Base-by-base conservation (phyloP, 2,329 filamentous ascomycete genomes). In the Aspergillus fumigatiaffinis region DNA sequence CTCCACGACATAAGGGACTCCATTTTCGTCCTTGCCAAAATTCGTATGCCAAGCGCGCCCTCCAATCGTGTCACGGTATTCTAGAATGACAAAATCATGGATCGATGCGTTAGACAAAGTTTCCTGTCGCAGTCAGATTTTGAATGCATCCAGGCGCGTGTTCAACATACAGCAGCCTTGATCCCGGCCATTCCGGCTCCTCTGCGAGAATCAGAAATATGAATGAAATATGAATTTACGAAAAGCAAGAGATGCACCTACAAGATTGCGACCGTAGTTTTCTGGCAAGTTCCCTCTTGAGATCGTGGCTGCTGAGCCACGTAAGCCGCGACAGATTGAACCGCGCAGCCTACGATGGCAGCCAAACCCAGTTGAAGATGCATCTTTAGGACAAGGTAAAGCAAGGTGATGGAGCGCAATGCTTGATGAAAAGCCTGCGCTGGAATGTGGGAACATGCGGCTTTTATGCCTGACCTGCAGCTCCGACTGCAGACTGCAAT, bases 171-270 rank as follows among this genome's bases (percentile, higher is more conserved):
- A 14, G 85, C 85, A 10, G 86, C 84, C 8, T 84, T 83, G 47
- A 88, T 83, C 7, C 86, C 86, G 1, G 85, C 79, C 50, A 85
- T 81, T 10, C 86, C 86, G 14, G 80, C 86, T 32, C 86, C 86
- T 29, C 66, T 72, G 35, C 3, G 3, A 1, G 3, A 12, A 1
- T 63, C 26, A 63, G 50, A 21, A n/a, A n/a, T n/a, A n/a, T n/a
- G n/a, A n/a, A n/a, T n/a, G n/a, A 29, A 8, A 20, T 20, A 10
- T 29, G 21, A n/a, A 3, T 12, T 20, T 25, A 35, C 17, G 23
- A 26, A 44, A 26, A 26, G n/a, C 51, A n/a, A 52, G 48, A n/a
- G 4, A 21, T 7, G 29, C 38, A 57, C 66, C 35, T 51, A 72
- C 68, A 71, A 51, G 21, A 72, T 67, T 1, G 67, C 69, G 38